Base-by-base conservation (phyloP, 495 filamentous ascomycete species). In the Penicillium malachiteum region DNA sequence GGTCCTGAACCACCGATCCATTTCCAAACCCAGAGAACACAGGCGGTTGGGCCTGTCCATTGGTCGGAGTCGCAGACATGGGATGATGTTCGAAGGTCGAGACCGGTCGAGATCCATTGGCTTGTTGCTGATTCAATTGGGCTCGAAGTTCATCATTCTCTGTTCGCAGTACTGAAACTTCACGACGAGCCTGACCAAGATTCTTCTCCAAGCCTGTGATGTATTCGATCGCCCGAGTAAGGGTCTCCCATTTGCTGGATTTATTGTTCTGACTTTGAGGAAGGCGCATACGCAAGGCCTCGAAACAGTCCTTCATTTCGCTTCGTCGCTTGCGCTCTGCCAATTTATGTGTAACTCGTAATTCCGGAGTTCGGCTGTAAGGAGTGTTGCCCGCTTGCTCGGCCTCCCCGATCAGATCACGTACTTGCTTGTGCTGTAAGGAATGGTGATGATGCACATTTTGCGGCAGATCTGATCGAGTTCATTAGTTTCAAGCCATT, bases 251-350 rank as follows among this genome's bases (percentile, higher is more conserved):
- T 72, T 99, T 99, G 65, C 92, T 96, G 3, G 93, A 92, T 66
- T 97, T 99, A 42, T 89, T 88, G 16, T 92, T 93, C 48, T 92
- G 85, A 55, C 88, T 89, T 52, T 91, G 86, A 6, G 93, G 93
- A 57, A 97, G 84, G 39, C 91, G 81, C 49, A 86, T 80, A 37
- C 92, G 84, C 21, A 99, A 73, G 43, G 87, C 81, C 58, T 99
- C 94, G 67, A 97, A 97, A 7, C 97, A 80, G 65, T 92, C 87
- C 71, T 99, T 99, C 94, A 99, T 97, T 68, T 99, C 94, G 46
- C 91, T 96, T 34, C 94, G 84, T 13, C 94, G 87, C 73, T 97
- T 99, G 35, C 94, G 82, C 73, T 99, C 94, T 6, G 94, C 94
- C 43, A 97, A 78, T 66, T 99, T 99, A 61, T 99, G 94, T 46